Evolutionary conservation across 768 basidiomycete genomes (phyloP).

Genomic region (Lactifluus rugatus): DNA sequence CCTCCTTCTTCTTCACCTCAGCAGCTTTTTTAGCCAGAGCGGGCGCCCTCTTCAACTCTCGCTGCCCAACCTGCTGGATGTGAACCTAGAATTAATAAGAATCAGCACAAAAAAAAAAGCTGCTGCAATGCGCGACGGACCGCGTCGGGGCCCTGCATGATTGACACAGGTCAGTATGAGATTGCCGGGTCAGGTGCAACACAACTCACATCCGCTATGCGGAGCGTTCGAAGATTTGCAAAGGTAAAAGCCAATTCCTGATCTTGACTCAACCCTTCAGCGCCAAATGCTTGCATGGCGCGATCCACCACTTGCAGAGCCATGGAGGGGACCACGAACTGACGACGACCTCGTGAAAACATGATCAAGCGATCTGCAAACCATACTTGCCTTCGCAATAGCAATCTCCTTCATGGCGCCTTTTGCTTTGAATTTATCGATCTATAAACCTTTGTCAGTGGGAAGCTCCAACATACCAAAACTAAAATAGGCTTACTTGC

Average conservation of each 20-base stretch:
- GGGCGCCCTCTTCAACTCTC: conserved; percentile 74
- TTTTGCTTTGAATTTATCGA: conserved; percentile 86
- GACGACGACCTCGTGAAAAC: neutral
- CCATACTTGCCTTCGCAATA: conserved; percentile 71
- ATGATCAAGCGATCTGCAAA: neutral
- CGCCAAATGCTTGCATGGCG: conserved; percentile 93
- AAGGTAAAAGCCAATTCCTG: conserved; percentile 68
- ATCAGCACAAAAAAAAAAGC: neutral
- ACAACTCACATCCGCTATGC: conserved; percentile 69
- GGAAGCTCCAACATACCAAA: neutral
- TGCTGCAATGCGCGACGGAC: conserved; percentile 30
- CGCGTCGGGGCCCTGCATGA: conserved; percentile 64
- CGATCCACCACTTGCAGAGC: conserved; percentile 83
- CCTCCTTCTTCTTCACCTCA: conserved; percentile 53
- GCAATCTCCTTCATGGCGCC: conserved; percentile 96
- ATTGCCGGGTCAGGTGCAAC: neutral
- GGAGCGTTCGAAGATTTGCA: conserved; percentile 76
- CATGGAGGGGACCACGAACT: conserved; percentile 94
- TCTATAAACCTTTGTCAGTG: conserved; percentile 33
- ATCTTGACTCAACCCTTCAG: conserved; percentile 93
- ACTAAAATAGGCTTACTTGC: conserved; percentile 38
- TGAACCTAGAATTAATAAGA: conserved; percentile 51
- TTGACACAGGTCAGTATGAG: conserved; percentile 4
- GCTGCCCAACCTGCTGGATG: conserved; percentile 88
- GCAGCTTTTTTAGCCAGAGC: conserved; percentile 44